phyloP scores from a whole-genome alignment of 371 early-diverging fungal species.

The Chytridium lagenaria region DNA sequence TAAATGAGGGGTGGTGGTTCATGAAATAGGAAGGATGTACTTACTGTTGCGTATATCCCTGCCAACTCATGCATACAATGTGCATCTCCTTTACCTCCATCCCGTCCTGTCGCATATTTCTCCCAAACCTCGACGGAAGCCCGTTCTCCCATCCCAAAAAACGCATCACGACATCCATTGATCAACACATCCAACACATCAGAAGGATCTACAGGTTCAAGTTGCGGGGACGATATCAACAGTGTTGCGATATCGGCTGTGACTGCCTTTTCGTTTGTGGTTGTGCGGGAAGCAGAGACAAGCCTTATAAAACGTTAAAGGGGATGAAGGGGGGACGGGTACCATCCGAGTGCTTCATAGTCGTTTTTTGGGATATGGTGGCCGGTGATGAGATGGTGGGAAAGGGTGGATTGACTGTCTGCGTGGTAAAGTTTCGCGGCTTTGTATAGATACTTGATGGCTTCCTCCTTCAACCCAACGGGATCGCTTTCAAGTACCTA shows the following conservation, averaged over 20 bases:
- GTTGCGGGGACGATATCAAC: not conserved
- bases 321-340: too few species aligned
- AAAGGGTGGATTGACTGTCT: conserved; percentile 11
- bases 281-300: conserved; percentile 14
- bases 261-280: not conserved
- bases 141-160: conserved; percentile 7
- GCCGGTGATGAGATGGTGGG: not conserved
- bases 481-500: conserved; percentile 12
- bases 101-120: conserved; percentile 1
- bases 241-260: conserved; percentile 1
- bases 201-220: not conserved
- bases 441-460: not conserved
- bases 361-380: not conserved
- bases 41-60: conserved; percentile 16
- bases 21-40: too few species aligned
- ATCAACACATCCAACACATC: not conserved
- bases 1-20: not conserved
- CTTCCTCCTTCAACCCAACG: not conserved
- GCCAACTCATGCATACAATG: conserved; percentile 10
- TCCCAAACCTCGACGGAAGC: conserved; percentile 22
- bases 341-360: conserved; percentile 20
- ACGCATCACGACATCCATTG: conserved; percentile 1
- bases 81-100: not conserved
- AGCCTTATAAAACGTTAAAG: too few species aligned
- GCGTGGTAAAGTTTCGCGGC: conserved; percentile 4